These are phyloP conservation scores for Laguncularia racemosa DNA, from an alignment of 345 rosid species.

Conservation along the genomic window DNA sequence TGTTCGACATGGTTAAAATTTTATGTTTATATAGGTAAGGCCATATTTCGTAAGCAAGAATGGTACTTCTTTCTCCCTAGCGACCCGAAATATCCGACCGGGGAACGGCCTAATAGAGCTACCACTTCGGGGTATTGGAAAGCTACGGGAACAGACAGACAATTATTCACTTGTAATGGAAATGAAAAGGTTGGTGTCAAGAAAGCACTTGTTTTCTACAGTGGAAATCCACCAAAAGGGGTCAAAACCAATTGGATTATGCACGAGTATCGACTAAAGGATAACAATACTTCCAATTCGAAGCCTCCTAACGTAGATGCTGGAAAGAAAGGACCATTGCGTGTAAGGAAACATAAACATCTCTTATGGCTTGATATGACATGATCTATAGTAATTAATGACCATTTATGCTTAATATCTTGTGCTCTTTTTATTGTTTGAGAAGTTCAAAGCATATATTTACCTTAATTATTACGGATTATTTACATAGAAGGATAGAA, in stretches of 20 bases:
- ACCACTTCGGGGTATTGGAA: constrained; percentile 56
- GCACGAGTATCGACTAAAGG: constrained; percentile 41
- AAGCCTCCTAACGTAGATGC: constrained; percentile 23
- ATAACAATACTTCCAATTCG: constrained; percentile 3
- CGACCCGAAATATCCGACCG: constrained; percentile 45
- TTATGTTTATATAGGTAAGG: constrained; percentile 25
- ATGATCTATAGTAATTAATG: too few relatives aligned
- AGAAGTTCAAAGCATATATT: too few relatives aligned
- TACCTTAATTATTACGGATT: too few relatives aligned
- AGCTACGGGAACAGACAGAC: constrained; percentile 50
- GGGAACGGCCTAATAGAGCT: constrained; percentile 47
- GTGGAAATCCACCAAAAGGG: constrained; percentile 50
- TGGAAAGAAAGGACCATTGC: constrained; percentile 31
- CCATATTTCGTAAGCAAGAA: constrained; percentile 43
- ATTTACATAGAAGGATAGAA: too few relatives aligned
- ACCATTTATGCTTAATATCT: too few relatives aligned
- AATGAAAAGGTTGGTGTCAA: constrained; percentile 41
- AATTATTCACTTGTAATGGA: constrained; percentile 27
- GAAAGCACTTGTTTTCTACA: constrained; percentile 42
- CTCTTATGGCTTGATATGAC: too few relatives aligned
- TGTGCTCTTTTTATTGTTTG: too few relatives aligned
- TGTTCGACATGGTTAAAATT: too few relatives aligned
- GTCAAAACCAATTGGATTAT: constrained; percentile 48
- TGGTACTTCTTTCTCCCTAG: constrained; percentile 51
- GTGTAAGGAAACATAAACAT: constrained; percentile 17